Conservation (phyloP, 176 grass and related monocot species). For the Puccinellia tenuiflora region DNA sequence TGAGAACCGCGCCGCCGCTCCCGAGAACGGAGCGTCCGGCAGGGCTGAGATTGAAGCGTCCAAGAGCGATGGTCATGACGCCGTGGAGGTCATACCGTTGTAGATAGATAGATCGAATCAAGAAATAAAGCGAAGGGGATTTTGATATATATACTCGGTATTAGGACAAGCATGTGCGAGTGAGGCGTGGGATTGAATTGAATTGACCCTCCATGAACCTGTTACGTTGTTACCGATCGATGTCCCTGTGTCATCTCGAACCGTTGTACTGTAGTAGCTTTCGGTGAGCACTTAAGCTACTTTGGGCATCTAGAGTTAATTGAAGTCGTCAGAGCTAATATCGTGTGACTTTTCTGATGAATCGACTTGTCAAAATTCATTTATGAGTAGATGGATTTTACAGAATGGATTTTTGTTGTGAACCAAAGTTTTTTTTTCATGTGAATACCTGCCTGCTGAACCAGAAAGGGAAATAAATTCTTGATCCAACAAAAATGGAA, state of each 20-base stretch:
- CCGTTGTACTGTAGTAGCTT: background rate
- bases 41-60: conserved; percentile 5
- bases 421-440: too few relatives aligned
- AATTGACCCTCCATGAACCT: background rate
- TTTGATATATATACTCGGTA: background rate
- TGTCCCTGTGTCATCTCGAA: background rate
- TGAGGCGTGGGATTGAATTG: background rate
- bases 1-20: conserved; percentile 8
- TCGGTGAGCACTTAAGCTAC: too few relatives aligned
- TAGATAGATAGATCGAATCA: conserved; percentile 37
- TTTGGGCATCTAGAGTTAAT: background rate
- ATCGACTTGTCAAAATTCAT: background rate
- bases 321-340: background rate
- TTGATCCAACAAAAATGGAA: background rate
- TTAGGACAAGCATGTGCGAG: background rate
- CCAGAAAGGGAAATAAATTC: background rate
- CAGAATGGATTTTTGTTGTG: too few relatives aligned
- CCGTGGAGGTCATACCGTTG: conserved; percentile 63
- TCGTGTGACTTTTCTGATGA: background rate
- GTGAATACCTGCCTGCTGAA: background rate
- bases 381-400: too few relatives aligned
- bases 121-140: background rate
- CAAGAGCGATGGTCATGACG: conserved; percentile 40
- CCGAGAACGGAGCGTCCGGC: conserved; percentile 23
- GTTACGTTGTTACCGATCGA: background rate